These are phyloP conservation scores for Silene latifolia DNA, from an alignment of 148 eudicot genomes.

Conservation along the genomic window DNA sequence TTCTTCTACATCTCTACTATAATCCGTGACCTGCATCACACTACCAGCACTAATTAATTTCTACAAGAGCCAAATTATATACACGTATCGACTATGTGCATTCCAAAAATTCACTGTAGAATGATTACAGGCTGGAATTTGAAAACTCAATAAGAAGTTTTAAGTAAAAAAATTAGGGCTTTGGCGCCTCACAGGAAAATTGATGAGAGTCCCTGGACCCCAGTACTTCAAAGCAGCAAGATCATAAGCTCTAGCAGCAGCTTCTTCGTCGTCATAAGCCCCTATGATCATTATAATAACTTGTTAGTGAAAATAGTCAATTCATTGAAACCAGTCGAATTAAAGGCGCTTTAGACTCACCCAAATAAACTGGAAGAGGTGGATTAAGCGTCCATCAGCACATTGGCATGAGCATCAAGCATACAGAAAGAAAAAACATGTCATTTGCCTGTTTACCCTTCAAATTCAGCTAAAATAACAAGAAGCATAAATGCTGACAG, in stretches of 20 bases:
- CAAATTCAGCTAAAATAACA: background rate
- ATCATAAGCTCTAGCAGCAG: constrained; percentile 99
- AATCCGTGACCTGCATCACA: constrained; percentile 78
- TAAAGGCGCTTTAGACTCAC: constrained; percentile 39
- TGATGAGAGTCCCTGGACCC: constrained; percentile 98
- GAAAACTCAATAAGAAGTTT: background rate
- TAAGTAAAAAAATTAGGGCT: constrained; percentile 3
- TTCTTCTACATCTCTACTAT: constrained; percentile 92
- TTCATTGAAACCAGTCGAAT: background rate
- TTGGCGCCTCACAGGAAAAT: constrained; percentile 79
- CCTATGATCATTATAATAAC: constrained; percentile 36
- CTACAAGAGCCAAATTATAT: background rate
- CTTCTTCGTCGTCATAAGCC: constrained; percentile 99
- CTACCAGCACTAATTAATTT: constrained; percentile 32
- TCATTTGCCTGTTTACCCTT: constrained; percentile 24
- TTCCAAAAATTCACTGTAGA: background rate
- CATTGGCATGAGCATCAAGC: constrained; percentile 28
- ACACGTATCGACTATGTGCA: background rate
- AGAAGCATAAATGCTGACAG: constrained; percentile 1
- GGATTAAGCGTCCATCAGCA: constrained; percentile 20
- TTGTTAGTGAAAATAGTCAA: constrained; percentile 4
- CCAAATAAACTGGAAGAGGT: constrained; percentile 74
- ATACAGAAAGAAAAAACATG: constrained; percentile 12
- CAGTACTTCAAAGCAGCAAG: constrained; percentile 98
- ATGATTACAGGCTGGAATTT: background rate